Evolutionary conservation across 2,329 filamentous ascomycete genomes (phyloP).

Genomic region (Microascus cirrosus): DNA sequence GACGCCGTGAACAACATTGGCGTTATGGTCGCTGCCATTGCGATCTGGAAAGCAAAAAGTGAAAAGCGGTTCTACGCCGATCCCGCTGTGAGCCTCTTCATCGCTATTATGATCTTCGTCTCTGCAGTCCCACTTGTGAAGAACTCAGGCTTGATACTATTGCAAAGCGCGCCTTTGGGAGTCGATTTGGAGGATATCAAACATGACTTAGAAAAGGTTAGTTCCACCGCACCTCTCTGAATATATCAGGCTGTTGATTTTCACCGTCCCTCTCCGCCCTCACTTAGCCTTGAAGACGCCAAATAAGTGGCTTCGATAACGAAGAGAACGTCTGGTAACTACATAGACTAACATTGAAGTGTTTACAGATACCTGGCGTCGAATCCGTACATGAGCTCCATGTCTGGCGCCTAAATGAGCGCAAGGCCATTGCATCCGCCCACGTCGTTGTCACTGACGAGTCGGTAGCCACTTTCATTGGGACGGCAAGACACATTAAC

Average conservation of each 20-base stretch:
- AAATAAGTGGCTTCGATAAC: not conserved
- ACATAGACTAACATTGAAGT: constrained; percentile 7
- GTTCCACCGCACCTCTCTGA: not conserved
- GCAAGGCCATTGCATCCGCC: constrained; percentile 57
- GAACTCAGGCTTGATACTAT: constrained; percentile 51
- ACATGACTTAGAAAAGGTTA: constrained; percentile 55
- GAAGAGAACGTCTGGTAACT: not conserved
- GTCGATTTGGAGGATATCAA: constrained; percentile 52
- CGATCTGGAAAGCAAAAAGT: constrained; percentile 55
- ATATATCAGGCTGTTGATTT: not conserved
- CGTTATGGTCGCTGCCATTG: constrained; percentile 56
- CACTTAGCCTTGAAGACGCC: no score
- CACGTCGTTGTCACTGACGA: constrained; percentile 53
- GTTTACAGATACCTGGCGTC: constrained; percentile 49
- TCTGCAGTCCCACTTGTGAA: constrained; percentile 53
- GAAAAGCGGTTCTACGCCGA: constrained; percentile 58
- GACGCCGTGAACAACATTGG: constrained; percentile 69
- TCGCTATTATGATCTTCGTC: constrained; percentile 60
- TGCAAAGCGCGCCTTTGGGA: constrained; percentile 53
- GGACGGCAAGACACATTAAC: constrained; percentile 47
- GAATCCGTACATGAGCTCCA: constrained; percentile 61
- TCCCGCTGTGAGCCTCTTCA: constrained; percentile 56
- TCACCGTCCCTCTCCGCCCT: no score
- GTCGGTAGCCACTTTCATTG: constrained; percentile 45
- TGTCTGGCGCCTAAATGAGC: constrained; percentile 63